phyloP scores from a whole-genome alignment of 345 rosid genomes.

The Theobroma cacao region DNA sequence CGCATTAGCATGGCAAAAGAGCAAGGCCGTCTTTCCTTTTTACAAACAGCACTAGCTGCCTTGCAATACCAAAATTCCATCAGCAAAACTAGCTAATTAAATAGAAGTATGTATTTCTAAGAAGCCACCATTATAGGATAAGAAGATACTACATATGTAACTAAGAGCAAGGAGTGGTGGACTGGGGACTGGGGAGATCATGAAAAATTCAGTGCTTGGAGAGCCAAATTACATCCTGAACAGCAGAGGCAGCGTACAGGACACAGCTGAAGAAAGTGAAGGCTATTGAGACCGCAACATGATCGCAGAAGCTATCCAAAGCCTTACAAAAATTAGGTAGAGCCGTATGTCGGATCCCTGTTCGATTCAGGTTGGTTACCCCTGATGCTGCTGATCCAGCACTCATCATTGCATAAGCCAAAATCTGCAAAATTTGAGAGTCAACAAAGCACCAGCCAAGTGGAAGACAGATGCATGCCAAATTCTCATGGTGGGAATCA shows the following conservation, averaged over 20 bases:
- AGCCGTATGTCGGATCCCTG: constrained; percentile 68
- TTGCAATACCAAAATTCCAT: not conserved
- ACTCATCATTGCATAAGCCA: constrained; percentile 61
- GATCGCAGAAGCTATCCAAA: constrained; percentile 66
- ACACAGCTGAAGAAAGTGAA: constrained; percentile 59
- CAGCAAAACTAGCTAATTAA: not conserved
- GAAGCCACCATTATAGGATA: too few species aligned
- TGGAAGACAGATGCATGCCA: not conserved
- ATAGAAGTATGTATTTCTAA: too few species aligned
- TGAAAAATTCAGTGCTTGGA: constrained; percentile 29
- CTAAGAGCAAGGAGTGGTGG: too few species aligned
- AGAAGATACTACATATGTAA: too few species aligned
- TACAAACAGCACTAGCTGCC: not conserved
- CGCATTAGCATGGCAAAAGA: not conserved
- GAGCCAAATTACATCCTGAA: constrained; percentile 60
- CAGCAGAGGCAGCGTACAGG: constrained; percentile 53
- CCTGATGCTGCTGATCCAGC: constrained; percentile 85
- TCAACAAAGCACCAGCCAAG: too few species aligned
- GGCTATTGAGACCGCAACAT: constrained; percentile 61
- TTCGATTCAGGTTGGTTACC: constrained; percentile 73
- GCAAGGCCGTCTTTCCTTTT: not conserved
- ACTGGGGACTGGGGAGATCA: not conserved
- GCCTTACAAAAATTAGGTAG: constrained; percentile 87
- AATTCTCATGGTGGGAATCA: not conserved
- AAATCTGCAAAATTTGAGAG: constrained; percentile 33